Evolutionary conservation across 768 basidiomycete species (phyloP).

Genomic region (Termitomyces sp.): DNA sequence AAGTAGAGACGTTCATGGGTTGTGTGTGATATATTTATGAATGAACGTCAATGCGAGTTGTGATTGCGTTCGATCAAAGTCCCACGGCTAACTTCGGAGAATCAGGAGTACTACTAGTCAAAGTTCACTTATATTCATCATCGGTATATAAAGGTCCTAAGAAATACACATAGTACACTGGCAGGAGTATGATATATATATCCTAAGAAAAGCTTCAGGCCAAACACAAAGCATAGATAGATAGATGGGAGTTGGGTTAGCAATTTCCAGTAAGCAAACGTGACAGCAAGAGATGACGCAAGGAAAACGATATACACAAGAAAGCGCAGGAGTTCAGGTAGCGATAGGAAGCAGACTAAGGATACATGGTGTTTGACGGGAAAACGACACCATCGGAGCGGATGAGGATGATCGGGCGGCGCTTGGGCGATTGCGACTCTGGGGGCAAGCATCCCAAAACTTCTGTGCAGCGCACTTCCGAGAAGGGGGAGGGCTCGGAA

Average conservation of each 20-base stretch:
- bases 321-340: constrained; percentile 3
- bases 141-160: constrained; percentile 10
- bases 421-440: constrained; percentile 62
- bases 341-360: constrained; percentile 41
- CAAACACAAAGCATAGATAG: constrained; percentile 20
- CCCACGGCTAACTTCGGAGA: not conserved
- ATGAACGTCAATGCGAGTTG: too few species aligned
- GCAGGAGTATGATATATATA: constrained; percentile 10
- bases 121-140: constrained; percentile 1
- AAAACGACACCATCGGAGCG: constrained; percentile 86
- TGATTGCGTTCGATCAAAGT: not conserved
- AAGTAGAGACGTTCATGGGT: constrained; percentile 34
- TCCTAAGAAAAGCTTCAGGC: constrained; percentile 18
- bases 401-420: constrained; percentile 78
- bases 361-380: constrained; percentile 80
- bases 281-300: constrained; percentile 16
- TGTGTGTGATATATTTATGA: not conserved
- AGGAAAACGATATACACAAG: constrained; percentile 21
- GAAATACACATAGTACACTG: constrained; percentile 15
- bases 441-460: constrained; percentile 81
- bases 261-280: constrained; percentile 25
- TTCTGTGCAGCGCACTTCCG: constrained; percentile 86
- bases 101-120: too few species aligned
- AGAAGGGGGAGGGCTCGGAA: constrained; percentile 81
- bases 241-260: constrained; percentile 20